These are phyloP conservation scores for Opeltia flavorubescens DNA, from an alignment of 495 filamentous ascomycete genomes.

Conservation along the genomic window DNA sequence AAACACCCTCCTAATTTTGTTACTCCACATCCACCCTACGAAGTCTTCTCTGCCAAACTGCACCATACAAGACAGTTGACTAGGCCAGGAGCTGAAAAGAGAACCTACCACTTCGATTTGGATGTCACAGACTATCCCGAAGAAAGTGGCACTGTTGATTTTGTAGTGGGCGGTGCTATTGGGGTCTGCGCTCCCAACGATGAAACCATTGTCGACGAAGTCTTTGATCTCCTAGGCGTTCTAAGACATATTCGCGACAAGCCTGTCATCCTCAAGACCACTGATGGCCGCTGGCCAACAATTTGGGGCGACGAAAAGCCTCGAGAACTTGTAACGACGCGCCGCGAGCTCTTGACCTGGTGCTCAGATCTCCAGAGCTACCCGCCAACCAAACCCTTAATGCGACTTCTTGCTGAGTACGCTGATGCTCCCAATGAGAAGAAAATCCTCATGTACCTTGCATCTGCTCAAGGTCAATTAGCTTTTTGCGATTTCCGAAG, in stretches of 20 bases:
- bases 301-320: conserved; percentile 92
- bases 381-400: conserved; percentile 73
- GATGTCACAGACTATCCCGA: conserved; percentile 92
- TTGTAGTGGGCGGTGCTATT: conserved; percentile 92
- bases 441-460: conserved; percentile 73
- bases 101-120: conserved; percentile 92
- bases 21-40: conserved; percentile 86
- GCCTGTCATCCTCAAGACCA: conserved; percentile 62
- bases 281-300: conserved; percentile 80
- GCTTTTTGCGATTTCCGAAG: conserved; percentile 93
- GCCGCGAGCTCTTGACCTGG: conserved; percentile 86
- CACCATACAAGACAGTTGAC: conserved; percentile 76
- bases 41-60: conserved; percentile 76
- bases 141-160: conserved; percentile 70
- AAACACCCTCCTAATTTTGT: conserved; percentile 66
- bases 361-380: conserved; percentile 88
- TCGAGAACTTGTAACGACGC: conserved; percentile 71
- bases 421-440: conserved; percentile 66
- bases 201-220: conserved; percentile 58
- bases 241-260: conserved; percentile 68
- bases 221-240: conserved; percentile 67
- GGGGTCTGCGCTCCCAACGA: conserved; percentile 85
- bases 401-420: conserved; percentile 79
- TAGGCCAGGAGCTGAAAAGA: conserved; percentile 80
- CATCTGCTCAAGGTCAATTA: conserved; percentile 81